A percentile compares a stretch with the other conserved stretches of the same genome.
Conservation (phyloP, 495 filamentous ascomycete species). For the Chlorociboria aeruginascens region DNA sequence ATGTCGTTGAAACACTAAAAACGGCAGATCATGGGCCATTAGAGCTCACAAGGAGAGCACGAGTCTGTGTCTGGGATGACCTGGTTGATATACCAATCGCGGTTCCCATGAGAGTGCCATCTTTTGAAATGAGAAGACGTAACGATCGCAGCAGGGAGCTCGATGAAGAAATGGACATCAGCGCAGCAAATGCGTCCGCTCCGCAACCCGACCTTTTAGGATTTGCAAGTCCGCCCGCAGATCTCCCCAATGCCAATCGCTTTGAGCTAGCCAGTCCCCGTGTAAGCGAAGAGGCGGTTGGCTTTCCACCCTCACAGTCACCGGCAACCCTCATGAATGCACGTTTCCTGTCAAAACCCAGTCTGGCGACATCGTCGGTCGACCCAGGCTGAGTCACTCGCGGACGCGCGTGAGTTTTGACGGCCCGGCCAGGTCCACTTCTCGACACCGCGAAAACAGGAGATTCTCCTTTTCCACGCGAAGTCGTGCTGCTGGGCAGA, state of each 20-base stretch:
- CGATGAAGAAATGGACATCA: constrained; percentile 77
- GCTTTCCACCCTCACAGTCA: constrained; percentile 5
- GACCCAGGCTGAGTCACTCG: constrained; percentile 10
- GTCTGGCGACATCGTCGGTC: constrained; percentile 12
- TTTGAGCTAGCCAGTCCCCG: constrained; percentile 62
- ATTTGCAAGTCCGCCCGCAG: constrained; percentile 41
- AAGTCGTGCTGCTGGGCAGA: constrained; percentile 2
- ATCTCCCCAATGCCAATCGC: constrained; percentile 69
- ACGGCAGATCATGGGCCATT: constrained; percentile 83
- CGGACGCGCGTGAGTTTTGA: constrained; percentile 26
- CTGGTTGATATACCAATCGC: constrained; percentile 90
- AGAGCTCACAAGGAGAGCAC: constrained; percentile 77
- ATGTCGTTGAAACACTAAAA: constrained; percentile 95
- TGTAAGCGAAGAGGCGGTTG: constrained; percentile 14
- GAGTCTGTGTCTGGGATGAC: constrained; percentile 97
- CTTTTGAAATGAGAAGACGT: constrained; percentile 60
- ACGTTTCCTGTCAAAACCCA: constrained; percentile 1
- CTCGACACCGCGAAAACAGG: constrained; percentile 9
- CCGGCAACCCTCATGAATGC: constrained; percentile 6
- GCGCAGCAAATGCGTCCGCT: constrained; percentile 52
- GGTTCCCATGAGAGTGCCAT: constrained; percentile 73
- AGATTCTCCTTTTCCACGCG: constrained; percentile 16
- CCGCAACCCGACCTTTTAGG: constrained; percentile 61
- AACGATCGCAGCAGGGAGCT: constrained; percentile 31
- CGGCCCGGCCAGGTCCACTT: constrained; percentile 19